These are phyloP conservation scores for Trichoderma gamsii DNA, from an alignment of 495 filamentous ascomycete genomes.

Conservation along the genomic window DNA sequence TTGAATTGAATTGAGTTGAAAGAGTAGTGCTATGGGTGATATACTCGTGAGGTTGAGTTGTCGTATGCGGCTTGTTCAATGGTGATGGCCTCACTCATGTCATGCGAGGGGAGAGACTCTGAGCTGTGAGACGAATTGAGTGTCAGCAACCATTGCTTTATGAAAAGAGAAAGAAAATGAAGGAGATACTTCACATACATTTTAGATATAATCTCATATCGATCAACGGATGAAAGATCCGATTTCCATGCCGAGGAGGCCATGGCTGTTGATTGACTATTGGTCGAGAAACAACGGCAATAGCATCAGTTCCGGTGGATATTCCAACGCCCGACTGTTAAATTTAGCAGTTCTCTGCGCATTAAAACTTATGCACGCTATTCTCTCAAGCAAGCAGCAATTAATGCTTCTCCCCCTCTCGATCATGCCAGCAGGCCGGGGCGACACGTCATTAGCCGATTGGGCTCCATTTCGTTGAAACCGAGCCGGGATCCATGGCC, in stretches of 20 bases:
- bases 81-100: constrained; percentile 26
- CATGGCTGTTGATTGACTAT: neutral
- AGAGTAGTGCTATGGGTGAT: neutral
- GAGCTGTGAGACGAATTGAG: neutral
- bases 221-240: constrained; percentile 38
- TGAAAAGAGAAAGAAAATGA: neutral
- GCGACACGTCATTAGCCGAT: constrained; percentile 1
- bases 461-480: constrained; percentile 5
- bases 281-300: neutral
- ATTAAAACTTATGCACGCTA: neutral
- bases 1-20: neutral
- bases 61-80: constrained; percentile 42
- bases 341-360: neutral
- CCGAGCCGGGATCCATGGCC: neutral
- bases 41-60: constrained; percentile 32
- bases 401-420: constrained; percentile 11
- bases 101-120: neutral
- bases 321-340: neutral
- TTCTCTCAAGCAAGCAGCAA: neutral
- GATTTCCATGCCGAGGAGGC: constrained; percentile 30
- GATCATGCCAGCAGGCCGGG: constrained; percentile 16
- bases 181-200: constrained; percentile 29
- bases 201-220: constrained; percentile 47
- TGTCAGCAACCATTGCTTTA: neutral
- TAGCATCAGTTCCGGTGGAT: neutral